Percentiles rank a stretch among this genome's conserved stretches.
These are phyloP conservation scores for Talaromyces stipitatus DNA, from an alignment of 495 filamentous ascomycete genomes.

Conservation along the genomic window DNA sequence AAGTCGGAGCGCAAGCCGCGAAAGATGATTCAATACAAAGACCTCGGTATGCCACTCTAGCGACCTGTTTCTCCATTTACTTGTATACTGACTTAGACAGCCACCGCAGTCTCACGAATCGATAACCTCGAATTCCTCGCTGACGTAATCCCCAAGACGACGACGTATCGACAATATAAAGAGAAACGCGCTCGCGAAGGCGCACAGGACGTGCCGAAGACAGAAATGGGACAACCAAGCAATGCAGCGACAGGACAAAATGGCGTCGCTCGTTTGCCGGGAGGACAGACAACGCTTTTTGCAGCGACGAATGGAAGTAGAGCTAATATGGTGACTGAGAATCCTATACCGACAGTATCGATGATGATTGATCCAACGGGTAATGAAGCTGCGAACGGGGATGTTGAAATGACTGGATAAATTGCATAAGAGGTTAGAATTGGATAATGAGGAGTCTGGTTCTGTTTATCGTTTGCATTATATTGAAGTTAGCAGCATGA, in stretches of 20 bases:
- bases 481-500: too few species aligned
- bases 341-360: slow-evolving; percentile 4
- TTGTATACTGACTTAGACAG: slow-evolving; percentile 29
- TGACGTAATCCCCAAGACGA: slow-evolving; percentile 82
- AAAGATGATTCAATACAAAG: slow-evolving; percentile 92
- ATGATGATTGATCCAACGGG: slow-evolving; percentile 30
- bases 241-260: slow-evolving; percentile 25
- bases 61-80: not conserved
- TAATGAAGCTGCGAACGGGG: slow-evolving; percentile 22
- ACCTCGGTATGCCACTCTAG: slow-evolving; percentile 55
- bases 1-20: slow-evolving; percentile 86
- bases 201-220: slow-evolving; percentile 29
- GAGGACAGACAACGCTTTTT: not conserved
- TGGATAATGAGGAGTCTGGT: not conserved
- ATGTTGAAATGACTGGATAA: slow-evolving; percentile 52
- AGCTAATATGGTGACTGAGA: not conserved
- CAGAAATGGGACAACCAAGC: slow-evolving; percentile 49
- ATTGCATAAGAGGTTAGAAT: not conserved
- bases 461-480: not conserved
- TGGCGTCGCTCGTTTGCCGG: slow-evolving; percentile 13
- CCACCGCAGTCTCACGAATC: slow-evolving; percentile 76
- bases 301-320: not conserved
- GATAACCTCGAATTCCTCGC: slow-evolving; percentile 94
- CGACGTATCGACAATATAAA: slow-evolving; percentile 73
- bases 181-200: slow-evolving; percentile 47